Percentiles rank a stretch among this genome's conserved stretches.
phyloP scores from a whole-genome alignment of 2,329 filamentous ascomycete species.

The Botrytis byssoidea region DNA sequence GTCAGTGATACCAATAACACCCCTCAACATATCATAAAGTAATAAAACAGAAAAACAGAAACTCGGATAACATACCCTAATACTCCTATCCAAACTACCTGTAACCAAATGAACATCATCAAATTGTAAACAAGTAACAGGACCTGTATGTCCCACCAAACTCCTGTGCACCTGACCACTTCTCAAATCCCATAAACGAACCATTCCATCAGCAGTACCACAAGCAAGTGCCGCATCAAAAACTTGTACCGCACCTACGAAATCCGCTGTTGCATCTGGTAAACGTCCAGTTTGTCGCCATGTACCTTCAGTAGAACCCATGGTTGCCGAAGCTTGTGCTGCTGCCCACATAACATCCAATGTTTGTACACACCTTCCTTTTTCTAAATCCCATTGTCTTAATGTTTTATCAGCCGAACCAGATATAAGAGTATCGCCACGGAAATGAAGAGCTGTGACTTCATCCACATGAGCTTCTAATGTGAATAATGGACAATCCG shows the following conservation, averaged over 20 bases:
- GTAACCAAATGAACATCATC: slow-evolving; percentile 95
- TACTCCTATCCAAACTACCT: slow-evolving; percentile 86
- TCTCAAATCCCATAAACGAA: slow-evolving; percentile 91
- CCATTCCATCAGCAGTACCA: slow-evolving; percentile 96
- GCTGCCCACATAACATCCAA: slow-evolving; percentile 98
- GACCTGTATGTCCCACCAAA: slow-evolving; percentile 90
- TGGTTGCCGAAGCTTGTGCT: slow-evolving; percentile 75
- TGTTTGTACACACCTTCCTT: slow-evolving; percentile 95
- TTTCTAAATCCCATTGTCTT: slow-evolving; percentile 95
- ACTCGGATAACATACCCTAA: slow-evolving; percentile 68
- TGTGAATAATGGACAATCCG: slow-evolving; percentile 84
- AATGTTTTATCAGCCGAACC: slow-evolving; percentile 97
- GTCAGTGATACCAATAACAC: slow-evolving; percentile 22
- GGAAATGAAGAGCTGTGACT: slow-evolving; percentile 90
- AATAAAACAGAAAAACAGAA: background rate
- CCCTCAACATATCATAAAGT: no score
- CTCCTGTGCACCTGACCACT: slow-evolving; percentile 97
- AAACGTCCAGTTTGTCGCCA: slow-evolving; percentile 73
- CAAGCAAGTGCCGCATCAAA: slow-evolving; percentile 95
- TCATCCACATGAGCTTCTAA: slow-evolving; percentile 90
- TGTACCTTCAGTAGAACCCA: slow-evolving; percentile 57
- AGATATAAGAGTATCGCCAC: slow-evolving; percentile 84
- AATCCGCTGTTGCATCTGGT: slow-evolving; percentile 72
- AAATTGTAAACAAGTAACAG: slow-evolving; percentile 92
- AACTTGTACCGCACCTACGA: slow-evolving; percentile 90